Evolutionary conservation across 805 yeast genomes (phyloP).

Genomic region (Metschnikowia continentalis): DNA sequence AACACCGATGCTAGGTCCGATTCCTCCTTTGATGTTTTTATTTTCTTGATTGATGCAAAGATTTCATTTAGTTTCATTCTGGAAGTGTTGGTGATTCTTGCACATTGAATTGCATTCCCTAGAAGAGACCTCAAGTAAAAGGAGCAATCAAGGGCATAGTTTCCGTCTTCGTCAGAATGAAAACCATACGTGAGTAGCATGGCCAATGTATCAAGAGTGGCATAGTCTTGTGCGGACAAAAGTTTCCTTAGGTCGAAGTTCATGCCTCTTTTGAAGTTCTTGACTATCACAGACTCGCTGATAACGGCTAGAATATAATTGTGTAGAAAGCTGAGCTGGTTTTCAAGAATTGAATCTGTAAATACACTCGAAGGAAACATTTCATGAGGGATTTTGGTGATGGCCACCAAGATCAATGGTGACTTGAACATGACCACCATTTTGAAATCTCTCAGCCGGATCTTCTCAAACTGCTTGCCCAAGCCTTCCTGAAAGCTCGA

Average conservation of each 20-base stretch:
- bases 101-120: conserved; percentile 26
- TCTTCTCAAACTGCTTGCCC: conserved; percentile 41
- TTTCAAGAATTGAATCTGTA: conserved; percentile 18
- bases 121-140: conserved; percentile 28
- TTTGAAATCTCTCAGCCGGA: conserved; percentile 46
- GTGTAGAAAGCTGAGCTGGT: conserved; percentile 67
- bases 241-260: conserved; percentile 79
- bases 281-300: conserved; percentile 71
- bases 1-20: conserved; percentile 4
- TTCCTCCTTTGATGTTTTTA: conserved; percentile 10
- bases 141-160: conserved; percentile 18
- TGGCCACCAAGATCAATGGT: conserved; percentile 73
- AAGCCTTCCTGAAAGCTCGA: conserved; percentile 55
- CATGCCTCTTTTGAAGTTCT: conserved; percentile 64
- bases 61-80: conserved; percentile 57
- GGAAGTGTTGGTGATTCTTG: conserved; percentile 50
- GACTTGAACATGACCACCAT: conserved; percentile 58
- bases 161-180: conserved; percentile 6
- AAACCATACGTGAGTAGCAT: conserved; percentile 36
- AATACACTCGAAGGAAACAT: conserved; percentile 1
- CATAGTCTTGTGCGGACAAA: conserved; percentile 69
- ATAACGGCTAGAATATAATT: conserved; percentile 77
- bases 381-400: conserved; percentile 52
- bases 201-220: conserved; percentile 60
- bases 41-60: conserved; percentile 33